Base-by-base conservation (phyloP, 352 stramenopile species). In the Pythium aphanidermatum region DNA sequence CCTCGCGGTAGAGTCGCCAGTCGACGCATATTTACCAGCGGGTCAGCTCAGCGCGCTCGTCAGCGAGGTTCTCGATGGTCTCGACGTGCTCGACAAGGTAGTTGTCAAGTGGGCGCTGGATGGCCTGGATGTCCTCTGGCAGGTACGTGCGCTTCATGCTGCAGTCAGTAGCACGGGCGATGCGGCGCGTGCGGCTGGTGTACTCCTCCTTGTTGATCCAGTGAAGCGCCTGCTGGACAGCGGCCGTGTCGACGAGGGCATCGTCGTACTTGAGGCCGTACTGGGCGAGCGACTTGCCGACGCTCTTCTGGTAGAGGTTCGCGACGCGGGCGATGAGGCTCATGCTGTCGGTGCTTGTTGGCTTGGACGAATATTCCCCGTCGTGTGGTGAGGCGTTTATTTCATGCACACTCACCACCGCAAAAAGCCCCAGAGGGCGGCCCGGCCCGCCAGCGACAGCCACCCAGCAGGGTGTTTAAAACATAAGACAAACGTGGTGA, bases 231-330 rank as follows among this genome's bases (percentile, higher is more conserved):
- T 77, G 70, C 72, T 92, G 76, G 46, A 92, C 68, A 46, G 81
- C 75, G 28, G 70, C 61, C 49, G 80, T 85, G 53, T 94, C 83
- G 37, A 94, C 83, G 44, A 94, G 70, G 16, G 63, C 68, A 48
- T 94, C 83, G 50, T 94, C 82, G 59, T 94, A 94, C 74, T 90
- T 90, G 61, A 94, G 55, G 43, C 82, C 82, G 65, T 92, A 90
- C 74, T 81, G 60, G 41, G 59, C 62, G 28, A 93, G 68, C 20
- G 71, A 72, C 70, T 90, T 87, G 75, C 72, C 57, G 38, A 93
- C 63, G 50, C 70, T 82, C 71, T 87, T 86, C 70, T 91, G 71
- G 76, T 93, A 93, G 46, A 90, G 50, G 49, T 65, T 51, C 19
- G 78, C 78, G 45, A 75, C 74, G 50, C 75, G 77, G 33, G 72